Base-by-base conservation (phyloP, 108 stramenopile genomes). In the Skeletonema grethae region DNA sequence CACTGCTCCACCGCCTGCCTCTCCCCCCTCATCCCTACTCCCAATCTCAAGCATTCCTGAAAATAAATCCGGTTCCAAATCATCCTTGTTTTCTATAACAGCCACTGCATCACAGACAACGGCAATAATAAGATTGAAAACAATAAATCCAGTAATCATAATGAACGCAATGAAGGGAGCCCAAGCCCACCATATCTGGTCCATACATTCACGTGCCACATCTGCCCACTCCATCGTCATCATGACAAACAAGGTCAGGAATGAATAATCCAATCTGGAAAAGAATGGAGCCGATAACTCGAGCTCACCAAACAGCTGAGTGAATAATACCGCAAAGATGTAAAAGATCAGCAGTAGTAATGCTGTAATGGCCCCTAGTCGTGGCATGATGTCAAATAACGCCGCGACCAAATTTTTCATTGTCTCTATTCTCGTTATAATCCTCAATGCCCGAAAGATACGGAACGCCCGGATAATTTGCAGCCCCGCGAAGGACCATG, bases 381-480 rank as follows among this genome's bases (percentile, higher is more conserved):
- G 76, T 34, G 90, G 90, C 63, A 90, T 73, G 15, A 90, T 87
- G 58, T 75, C 61, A 57, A 85, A 73, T 8, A 89, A 73, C 20
- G 88, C 88, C 80, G 36, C 10, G 22, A 89, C 70, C 20, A 91
- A 75, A 70, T 72, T 56, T 24, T 56, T 58, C 72, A 79, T 48
- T 10, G 48, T 46, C 50, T 79, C 81, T 30, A 88, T 68, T 38
- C 90, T 65, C 9, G 86, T 85, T 18, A 91, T 70, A 25, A 91
- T 82, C 22, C 90, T 80, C 28, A 87, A 82, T 13, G 82, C 88
- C 38, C 90, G 74, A 46, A 91, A 87, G 53, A 91, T 83, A 48
- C 90, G 86, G 57, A 91, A 86, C 45, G 90, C 88, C 16, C 90
- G 86, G 50, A 91, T 70, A 58, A 89, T 80, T 71, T 87, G 88